These are phyloP conservation scores for Tetradesmus lagerheimii DNA, from an alignment of 139 green algal species.

Conservation along the genomic window DNA sequence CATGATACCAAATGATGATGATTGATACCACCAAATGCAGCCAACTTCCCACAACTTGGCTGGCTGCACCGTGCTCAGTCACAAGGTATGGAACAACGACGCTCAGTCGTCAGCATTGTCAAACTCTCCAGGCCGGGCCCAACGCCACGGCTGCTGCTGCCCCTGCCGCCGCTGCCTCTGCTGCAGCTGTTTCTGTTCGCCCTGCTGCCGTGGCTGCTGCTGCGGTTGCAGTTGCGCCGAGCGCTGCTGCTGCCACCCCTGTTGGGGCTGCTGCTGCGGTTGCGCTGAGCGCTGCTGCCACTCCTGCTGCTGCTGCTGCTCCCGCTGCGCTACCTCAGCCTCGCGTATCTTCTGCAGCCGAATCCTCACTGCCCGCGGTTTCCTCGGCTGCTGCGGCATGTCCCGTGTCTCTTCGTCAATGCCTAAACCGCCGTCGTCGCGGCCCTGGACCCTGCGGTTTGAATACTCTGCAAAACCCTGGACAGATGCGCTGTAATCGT, in stretches of 20 bases:
- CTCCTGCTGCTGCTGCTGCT: neutral
- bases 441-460: neutral
- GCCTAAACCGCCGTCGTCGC: neutral
- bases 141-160: neutral
- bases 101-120: neutral
- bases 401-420: neutral
- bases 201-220: neutral
- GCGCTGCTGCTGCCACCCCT: neutral
- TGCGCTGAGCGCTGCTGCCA: neutral
- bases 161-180: neutral
- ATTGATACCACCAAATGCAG: too few species aligned
- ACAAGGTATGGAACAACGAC: too few species aligned
- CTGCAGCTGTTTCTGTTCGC: neutral
- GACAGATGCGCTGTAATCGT: neutral
- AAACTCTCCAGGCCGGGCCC: neutral
- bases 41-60: too few species aligned
- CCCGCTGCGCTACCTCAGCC: neutral
- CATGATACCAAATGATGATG: too few species aligned
- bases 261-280: neutral
- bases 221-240: neutral
- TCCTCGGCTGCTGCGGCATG: neutral
- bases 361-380: conserved; percentile 7
- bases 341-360: conserved; percentile 27
- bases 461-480: neutral
- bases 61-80: too few species aligned